Evolutionary conservation across 1,284 basidiomycete genomes (phyloP).

Genomic region (Trametes sp.): DNA sequence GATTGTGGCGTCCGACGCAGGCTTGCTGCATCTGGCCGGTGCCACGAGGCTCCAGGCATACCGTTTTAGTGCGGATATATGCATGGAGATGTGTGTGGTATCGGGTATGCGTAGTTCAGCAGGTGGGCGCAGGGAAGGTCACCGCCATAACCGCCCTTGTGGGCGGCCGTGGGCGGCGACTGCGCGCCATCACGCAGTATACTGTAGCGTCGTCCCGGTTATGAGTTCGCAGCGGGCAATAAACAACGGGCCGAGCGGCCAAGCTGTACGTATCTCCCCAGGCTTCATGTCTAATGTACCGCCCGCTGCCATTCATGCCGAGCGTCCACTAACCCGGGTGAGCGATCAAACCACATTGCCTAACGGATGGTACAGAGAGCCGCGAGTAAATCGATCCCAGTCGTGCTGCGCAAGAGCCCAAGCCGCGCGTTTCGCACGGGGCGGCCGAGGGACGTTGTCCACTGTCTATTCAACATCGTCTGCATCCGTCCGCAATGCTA

Average conservation of each 20-base stretch:
- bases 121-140: neutral
- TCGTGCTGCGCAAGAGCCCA: neutral
- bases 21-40: neutral
- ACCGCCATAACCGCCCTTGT: neutral
- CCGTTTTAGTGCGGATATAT: too few relatives aligned
- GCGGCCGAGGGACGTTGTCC: too few relatives aligned
- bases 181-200: neutral
- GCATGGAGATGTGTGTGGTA: too few relatives aligned
- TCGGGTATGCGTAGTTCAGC: too few relatives aligned
- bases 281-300: too few relatives aligned
- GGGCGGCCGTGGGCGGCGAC: neutral
- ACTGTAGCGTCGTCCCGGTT: neutral
- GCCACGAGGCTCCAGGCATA: neutral
- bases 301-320: neutral
- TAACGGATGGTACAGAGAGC: too few relatives aligned
- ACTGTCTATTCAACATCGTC: too few relatives aligned
- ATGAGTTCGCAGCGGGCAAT: neutral
- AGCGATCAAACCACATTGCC: neutral
- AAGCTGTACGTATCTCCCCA: neutral
- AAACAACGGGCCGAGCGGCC: neutral
- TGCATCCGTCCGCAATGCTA: too few relatives aligned
- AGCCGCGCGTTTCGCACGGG: too few relatives aligned
- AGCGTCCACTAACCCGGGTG: too few relatives aligned
- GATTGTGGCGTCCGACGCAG: neutral
- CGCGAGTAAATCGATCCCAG: neutral